Conservation (phyloP, 2,329 filamentous ascomycete genomes). For the Didymella exigua region DNA sequence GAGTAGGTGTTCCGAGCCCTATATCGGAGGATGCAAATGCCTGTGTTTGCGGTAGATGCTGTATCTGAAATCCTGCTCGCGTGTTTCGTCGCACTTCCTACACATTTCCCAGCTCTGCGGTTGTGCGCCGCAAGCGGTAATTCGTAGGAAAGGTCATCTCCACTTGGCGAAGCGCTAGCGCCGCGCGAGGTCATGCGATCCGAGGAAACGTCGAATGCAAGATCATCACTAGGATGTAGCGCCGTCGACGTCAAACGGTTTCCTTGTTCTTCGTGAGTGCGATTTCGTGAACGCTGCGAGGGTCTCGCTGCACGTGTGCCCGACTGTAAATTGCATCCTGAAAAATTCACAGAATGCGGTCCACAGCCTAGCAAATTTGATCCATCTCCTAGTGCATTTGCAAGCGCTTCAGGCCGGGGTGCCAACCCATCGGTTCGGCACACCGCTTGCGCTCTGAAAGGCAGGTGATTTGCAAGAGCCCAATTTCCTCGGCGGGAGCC, state of each 20-base stretch:
- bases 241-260: constrained; percentile 19
- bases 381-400: constrained; percentile 10
- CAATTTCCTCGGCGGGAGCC: constrained; percentile 62
- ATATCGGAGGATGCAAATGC: background rate
- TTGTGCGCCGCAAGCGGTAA: constrained; percentile 5
- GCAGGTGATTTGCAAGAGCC: constrained; percentile 35
- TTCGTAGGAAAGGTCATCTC: constrained; percentile 1
- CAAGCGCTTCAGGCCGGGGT: constrained; percentile 27
- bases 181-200: constrained; percentile 23
- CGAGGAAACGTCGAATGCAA: constrained; percentile 22
- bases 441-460: constrained; percentile 30
- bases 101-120: constrained; percentile 10
- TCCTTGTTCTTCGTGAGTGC: constrained; percentile 1
- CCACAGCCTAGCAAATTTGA: constrained; percentile 13
- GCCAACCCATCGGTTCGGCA: constrained; percentile 47
- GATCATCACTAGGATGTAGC: constrained; percentile 22
- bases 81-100: background rate
- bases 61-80: constrained; percentile 1
- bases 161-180: constrained; percentile 6
- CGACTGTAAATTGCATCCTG: constrained; percentile 17
- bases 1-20: background rate
- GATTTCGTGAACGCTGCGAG: constrained; percentile 11
- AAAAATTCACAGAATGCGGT: background rate
- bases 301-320: constrained; percentile 24
- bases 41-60: background rate